Base-by-base conservation (phyloP, 352 stramenopile genomes). In the Phytopythium helicoides region DNA sequence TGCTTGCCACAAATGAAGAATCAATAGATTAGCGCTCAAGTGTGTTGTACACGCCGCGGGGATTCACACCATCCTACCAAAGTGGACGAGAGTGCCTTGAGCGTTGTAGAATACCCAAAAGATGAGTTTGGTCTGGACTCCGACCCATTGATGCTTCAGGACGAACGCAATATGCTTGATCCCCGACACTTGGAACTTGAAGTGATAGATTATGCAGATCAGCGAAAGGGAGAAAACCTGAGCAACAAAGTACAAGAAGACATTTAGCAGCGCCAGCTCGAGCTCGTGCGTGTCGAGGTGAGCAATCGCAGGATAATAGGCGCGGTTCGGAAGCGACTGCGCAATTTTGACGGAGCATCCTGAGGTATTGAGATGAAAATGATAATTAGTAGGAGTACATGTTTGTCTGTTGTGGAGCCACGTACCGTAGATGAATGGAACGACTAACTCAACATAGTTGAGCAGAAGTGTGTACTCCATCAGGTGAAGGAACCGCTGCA, bases 91-190 rank as follows among this genome's bases (percentile, higher is more conserved):
- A 11, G 62, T 53, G 4, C 42, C 47, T 19, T 72, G 62, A 0
- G 75, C 47, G 11, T 58, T 63, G 48, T 65, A 67, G 12, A 60
- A 51, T 11, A 79, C 46, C 68, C 68, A 78, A 39, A 71, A 64
- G 38, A 64, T 46, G 25, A 75, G 60, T 47, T 67, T 76, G 25
- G 37, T 51, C 33, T 74, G 67, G 1, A 73, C 40, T 16, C 66
- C 35, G 6, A 21, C 46, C 48, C 49, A 60, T 15, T 77, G 60
- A 0, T 46, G 62, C 18, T 57, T 42, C 3, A 81, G 25, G 11
- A 78, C 68, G 35, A 78, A 74, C 16, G 56, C 60, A 6, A 79
- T 49, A 4, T 76, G 62, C 6, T 61, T 44, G 16, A 75, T 31
- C n/a, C 39, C 37, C 22, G 54, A 58, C n/a, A 66, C 23, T 0